Percentiles rank a stretch among this genome's conserved stretches.
phyloP scores from a whole-genome alignment of 306 rosid species.

The Dicorynia guianensis region DNA sequence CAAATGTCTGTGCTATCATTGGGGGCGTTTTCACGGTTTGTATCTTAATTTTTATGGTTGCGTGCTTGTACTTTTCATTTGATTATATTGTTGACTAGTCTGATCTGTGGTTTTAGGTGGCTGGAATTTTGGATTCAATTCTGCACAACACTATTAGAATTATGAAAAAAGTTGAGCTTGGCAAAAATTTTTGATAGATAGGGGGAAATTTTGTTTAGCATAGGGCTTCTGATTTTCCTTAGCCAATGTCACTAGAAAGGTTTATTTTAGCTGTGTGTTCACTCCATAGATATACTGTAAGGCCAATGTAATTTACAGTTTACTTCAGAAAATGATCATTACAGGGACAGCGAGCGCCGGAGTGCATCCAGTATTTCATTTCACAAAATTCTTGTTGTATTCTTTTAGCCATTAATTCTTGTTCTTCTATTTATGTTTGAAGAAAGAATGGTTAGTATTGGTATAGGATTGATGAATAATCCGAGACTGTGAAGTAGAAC shows the following conservation, averaged over 20 bases:
- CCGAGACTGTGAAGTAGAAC: slow-evolving; percentile 9
- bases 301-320: slow-evolving; percentile 39
- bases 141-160: slow-evolving; percentile 80
- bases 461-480: background rate
- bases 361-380: slow-evolving; percentile 7
- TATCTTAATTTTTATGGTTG: slow-evolving; percentile 40
- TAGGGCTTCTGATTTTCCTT: slow-evolving; percentile 46
- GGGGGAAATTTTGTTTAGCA: slow-evolving; percentile 37
- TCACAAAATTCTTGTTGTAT: slow-evolving; percentile 13
- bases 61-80: slow-evolving; percentile 23
- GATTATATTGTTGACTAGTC: slow-evolving; percentile 31
- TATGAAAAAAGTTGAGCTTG: slow-evolving; percentile 84
- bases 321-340: slow-evolving; percentile 27
- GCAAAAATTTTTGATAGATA: slow-evolving; percentile 79
- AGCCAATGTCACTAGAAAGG: slow-evolving; percentile 32
- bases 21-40: slow-evolving; percentile 99
- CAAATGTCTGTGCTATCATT: slow-evolving; percentile 92
- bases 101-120: slow-evolving; percentile 74
- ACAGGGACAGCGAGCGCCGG: slow-evolving; percentile 22
- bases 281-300: slow-evolving; percentile 23
- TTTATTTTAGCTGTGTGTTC: slow-evolving; percentile 25
- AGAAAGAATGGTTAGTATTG: background rate
- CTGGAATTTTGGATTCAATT: slow-evolving; percentile 92
- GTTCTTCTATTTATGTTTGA: slow-evolving; percentile 28
- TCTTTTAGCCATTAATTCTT: background rate